Base-by-base conservation (phyloP, 805 yeast species). In the Barnettozyma sucrosica region DNA sequence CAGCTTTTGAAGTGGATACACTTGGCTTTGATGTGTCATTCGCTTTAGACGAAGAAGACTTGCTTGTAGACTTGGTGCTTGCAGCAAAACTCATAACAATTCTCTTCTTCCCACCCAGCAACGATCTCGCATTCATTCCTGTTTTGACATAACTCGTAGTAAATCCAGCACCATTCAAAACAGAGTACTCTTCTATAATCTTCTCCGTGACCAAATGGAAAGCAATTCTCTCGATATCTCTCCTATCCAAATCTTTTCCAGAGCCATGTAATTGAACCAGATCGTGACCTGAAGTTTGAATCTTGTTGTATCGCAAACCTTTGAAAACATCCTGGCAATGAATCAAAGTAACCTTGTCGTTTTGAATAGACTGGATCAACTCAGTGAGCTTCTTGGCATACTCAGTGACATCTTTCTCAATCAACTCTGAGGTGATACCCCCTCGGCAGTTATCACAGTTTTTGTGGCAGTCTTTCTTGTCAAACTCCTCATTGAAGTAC, bases 391-490 rank as follows among this genome's bases (percentile, higher is more conserved):
- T 71, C 39, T 68, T 69, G 0, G 96, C 83, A 44, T 75, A 69
- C 0, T 63, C 69, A 0, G 96, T 86, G 33, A 89, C 81, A 67
- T 92, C 95, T 51, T 76, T 74, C 41, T 70, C 74, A 25, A 76
- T 75, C 18, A 74, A 70, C 20, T 67, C 68, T 8, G 70, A 63
- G 21, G 63, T 63, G 11, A 67, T 69, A 43, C 74, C 68, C 36
- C 75, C 69, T 7, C 64, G 61, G 70, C 99, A 92, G 61, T 89
- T 89, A 66, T 93, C 99, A 70, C 99, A 93, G 52, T 80, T 76
- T 50, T 79, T 77, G 13, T 69, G 64, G 62, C 99, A 93, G 16
- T 74, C 67, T 20, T 64, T 68, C 9, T 84, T 72, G 51, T 86
- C 79, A 61, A 92, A 90, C 6, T 67, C 68, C 62, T 93, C 99